A percentile compares a stretch with the other conserved stretches of the same genome.
Conservation (phyloP, 1,284 basidiomycete species). For the Cerioporus squamosus region DNA sequence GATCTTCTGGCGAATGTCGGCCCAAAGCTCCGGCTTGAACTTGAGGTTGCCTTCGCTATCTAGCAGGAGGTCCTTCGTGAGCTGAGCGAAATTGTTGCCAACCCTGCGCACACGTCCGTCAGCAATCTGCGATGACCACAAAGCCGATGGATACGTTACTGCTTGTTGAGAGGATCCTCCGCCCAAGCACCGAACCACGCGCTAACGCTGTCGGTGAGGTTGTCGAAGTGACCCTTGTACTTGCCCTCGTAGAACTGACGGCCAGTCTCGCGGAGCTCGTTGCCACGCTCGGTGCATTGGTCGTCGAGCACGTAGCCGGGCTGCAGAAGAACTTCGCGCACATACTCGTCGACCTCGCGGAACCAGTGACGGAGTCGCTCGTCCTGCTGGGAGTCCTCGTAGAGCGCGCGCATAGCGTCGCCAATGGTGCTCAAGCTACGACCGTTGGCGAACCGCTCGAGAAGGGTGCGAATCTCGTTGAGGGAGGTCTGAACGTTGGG, state of each 20-base stretch:
- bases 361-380: slow-evolving; percentile 84
- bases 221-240: slow-evolving; percentile 86
- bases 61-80: slow-evolving; percentile 74
- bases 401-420: slow-evolving; percentile 75
- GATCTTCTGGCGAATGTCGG: slow-evolving; percentile 83
- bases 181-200: slow-evolving; percentile 84
- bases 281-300: slow-evolving; percentile 65
- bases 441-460: slow-evolving; percentile 92
- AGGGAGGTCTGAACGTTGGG: slow-evolving; percentile 60
- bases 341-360: slow-evolving; percentile 63
- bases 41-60: slow-evolving; percentile 73
- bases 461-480: slow-evolving; percentile 76
- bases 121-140: slow-evolving; percentile 61
- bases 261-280: slow-evolving; percentile 67
- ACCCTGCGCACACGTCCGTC: slow-evolving; percentile 50
- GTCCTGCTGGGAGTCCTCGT: slow-evolving; percentile 79
- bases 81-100: slow-evolving; percentile 80
- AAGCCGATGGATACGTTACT: slow-evolving; percentile 35
- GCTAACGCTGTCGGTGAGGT: slow-evolving; percentile 71
- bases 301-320: slow-evolving; percentile 90
- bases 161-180: slow-evolving; percentile 82
- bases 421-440: slow-evolving; percentile 69
- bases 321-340: slow-evolving; percentile 74
- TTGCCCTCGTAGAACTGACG: slow-evolving; percentile 83
- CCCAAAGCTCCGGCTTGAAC: slow-evolving; percentile 92